Evolutionary conservation across 2,329 filamentous ascomycete genomes (phyloP).

Genomic region (Neoascochyta sp.): DNA sequence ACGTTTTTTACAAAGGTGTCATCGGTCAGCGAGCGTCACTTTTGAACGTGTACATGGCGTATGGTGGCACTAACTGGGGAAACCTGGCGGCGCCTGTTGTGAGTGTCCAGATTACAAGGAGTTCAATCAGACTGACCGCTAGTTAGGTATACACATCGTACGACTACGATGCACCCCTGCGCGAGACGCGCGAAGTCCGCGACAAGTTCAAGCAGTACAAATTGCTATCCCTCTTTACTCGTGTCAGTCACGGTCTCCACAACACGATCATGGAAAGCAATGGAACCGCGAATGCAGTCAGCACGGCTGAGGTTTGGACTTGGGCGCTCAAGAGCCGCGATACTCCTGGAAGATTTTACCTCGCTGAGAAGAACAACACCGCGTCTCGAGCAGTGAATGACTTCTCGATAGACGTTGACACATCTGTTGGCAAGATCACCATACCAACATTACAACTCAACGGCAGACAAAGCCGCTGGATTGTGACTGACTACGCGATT

Average conservation of each 20-base stretch:
- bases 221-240: slow-evolving; percentile 53
- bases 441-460: slow-evolving; percentile 49
- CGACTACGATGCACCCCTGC: slow-evolving; percentile 49
- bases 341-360: slow-evolving; percentile 50
- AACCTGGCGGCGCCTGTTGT: slow-evolving; percentile 41
- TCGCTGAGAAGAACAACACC: slow-evolving; percentile 48
- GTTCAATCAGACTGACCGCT: too few relatives aligned
- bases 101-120: slow-evolving; percentile 3
- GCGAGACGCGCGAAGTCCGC: slow-evolving; percentile 53
- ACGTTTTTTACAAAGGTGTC: slow-evolving; percentile 57
- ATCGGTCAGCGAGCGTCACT: slow-evolving; percentile 50
- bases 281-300: slow-evolving; percentile 48
- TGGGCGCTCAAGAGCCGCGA: slow-evolving; percentile 53
- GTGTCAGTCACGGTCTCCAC: slow-evolving; percentile 50
- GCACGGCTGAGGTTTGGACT: slow-evolving; percentile 44
- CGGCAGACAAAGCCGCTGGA: slow-evolving; percentile 53
- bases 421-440: slow-evolving; percentile 44
- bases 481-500: slow-evolving; percentile 53
- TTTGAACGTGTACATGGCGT: slow-evolving; percentile 52
- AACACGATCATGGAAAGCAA: slow-evolving; percentile 55
- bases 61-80: slow-evolving; percentile 57
- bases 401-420: slow-evolving; percentile 49
- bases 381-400: slow-evolving; percentile 44
- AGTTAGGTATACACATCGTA: slow-evolving; percentile 48
- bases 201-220: slow-evolving; percentile 55